phyloP scores from a whole-genome alignment of 805 yeast genomes.

The Vanderwaltozyma yarrowii region DNA sequence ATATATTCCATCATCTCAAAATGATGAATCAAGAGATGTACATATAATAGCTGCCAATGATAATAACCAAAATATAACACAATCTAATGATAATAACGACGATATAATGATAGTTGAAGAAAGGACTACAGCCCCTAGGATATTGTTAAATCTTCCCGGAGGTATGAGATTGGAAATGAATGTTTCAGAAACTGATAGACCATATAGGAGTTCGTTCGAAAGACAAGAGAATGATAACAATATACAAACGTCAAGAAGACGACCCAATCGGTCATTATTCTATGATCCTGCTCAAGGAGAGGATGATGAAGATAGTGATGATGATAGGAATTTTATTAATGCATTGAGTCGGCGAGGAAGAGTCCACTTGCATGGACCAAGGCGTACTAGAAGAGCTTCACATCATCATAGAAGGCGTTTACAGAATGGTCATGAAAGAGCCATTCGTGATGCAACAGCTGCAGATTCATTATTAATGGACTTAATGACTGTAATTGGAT shows the following conservation, averaged over 20 bases:
- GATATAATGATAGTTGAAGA: slow-evolving; percentile 27
- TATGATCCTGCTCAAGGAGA: too few species aligned
- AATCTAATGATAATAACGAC: slow-evolving; percentile 11
- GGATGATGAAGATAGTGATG: too few species aligned
- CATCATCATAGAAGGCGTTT: too few species aligned
- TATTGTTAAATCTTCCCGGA: slow-evolving; percentile 21
- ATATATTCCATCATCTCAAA: slow-evolving; percentile 2
- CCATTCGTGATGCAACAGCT: too few species aligned
- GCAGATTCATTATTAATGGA: too few species aligned
- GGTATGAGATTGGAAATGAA: slow-evolving; percentile 15
- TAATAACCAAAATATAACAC: slow-evolving; percentile 2
- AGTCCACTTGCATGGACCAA: too few species aligned
- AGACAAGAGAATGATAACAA: slow-evolving; percentile 11
- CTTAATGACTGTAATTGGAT: too few species aligned
- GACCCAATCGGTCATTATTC: slow-evolving; percentile 8
- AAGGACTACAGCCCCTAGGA: slow-evolving; percentile 15
- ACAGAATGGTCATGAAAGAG: too few species aligned
- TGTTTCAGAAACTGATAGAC: slow-evolving; percentile 17
- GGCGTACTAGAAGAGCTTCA: too few species aligned
- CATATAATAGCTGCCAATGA: too few species aligned
- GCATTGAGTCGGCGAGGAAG: too few species aligned
- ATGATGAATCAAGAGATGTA: background rate
- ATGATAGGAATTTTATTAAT: too few species aligned
- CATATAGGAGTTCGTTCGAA: slow-evolving; percentile 21
- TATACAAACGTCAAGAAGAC: slow-evolving; percentile 10